A percentile compares a stretch with the other conserved stretches of the same genome.
Conservation (phyloP, 306 rosid species). For the Cicer yamashitae region DNA sequence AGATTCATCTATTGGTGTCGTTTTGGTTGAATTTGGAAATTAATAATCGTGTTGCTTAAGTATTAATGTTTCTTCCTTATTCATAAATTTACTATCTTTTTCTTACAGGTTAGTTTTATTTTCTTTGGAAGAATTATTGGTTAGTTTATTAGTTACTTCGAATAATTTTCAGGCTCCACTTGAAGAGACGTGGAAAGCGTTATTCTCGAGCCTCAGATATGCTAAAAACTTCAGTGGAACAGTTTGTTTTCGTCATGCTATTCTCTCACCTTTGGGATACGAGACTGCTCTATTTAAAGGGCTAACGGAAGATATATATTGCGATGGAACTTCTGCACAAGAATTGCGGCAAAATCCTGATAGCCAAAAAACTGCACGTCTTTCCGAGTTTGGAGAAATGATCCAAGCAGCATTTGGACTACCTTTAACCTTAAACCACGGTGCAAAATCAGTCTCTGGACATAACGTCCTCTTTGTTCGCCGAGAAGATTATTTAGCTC, state of each 20-base stretch:
- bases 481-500: constrained; percentile 94
- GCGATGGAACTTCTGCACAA: constrained; percentile 72
- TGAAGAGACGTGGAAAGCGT: constrained; percentile 93
- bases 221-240: constrained; percentile 82
- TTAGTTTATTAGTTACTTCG: constrained; percentile 28
- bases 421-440: constrained; percentile 56
- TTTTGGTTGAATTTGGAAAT: constrained; percentile 18
- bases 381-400: constrained; percentile 97
- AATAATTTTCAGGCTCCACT: constrained; percentile 64
- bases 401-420: constrained; percentile 76
- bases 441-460: constrained; percentile 53
- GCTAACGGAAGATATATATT: constrained; percentile 63
- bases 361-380: constrained; percentile 74
- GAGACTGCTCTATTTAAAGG: constrained; percentile 91
- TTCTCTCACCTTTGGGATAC: constrained; percentile 89
- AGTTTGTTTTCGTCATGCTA: constrained; percentile 87
- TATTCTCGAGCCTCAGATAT: constrained; percentile 83
- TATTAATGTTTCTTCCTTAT: background rate
- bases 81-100: background rate
- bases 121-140: constrained; percentile 25
- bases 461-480: constrained; percentile 86
- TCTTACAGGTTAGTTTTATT: constrained; percentile 29
- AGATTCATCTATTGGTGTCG: background rate
- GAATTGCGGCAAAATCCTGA: constrained; percentile 80
- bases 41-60: background rate